Percentiles rank a stretch among this genome's conserved stretches.
These are phyloP conservation scores for Didymella sp. DNA, from an alignment of 2,329 filamentous ascomycete species.

Conservation along the genomic window DNA sequence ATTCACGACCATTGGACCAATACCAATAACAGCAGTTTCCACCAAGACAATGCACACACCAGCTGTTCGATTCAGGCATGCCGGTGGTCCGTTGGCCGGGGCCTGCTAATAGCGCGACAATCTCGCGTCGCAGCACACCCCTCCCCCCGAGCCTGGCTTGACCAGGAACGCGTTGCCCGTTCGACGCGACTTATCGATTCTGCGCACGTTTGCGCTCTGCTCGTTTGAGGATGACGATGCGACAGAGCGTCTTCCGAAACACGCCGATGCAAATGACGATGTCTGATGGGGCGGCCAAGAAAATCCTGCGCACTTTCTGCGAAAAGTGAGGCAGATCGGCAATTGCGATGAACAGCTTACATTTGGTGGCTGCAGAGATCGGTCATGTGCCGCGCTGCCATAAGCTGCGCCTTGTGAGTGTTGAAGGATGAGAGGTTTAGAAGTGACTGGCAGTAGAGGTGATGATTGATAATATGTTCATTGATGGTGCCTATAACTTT, in stretches of 20 bases:
- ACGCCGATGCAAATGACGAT: slow-evolving; percentile 11
- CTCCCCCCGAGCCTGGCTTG: slow-evolving; percentile 2
- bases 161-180: slow-evolving; percentile 18
- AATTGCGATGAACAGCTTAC: neutral
- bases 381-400: neutral
- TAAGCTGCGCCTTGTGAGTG: neutral
- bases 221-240: slow-evolving; percentile 2
- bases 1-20: neutral
- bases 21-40: slow-evolving; percentile 1
- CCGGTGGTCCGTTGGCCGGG: neutral
- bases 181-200: slow-evolving; percentile 14
- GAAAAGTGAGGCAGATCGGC: slow-evolving; percentile 21
- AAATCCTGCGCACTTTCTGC: slow-evolving; percentile 3
- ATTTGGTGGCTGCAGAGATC: slow-evolving; percentile 1
- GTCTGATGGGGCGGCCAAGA: slow-evolving; percentile 18
- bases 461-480: slow-evolving; percentile 8
- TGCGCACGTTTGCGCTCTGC: slow-evolving; percentile 7
- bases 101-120: slow-evolving; percentile 10
- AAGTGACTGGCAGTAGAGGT: neutral
- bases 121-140: slow-evolving; percentile 17
- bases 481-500: slow-evolving; percentile 18
- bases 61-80: slow-evolving; percentile 1
- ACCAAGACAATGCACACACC: slow-evolving; percentile 4
- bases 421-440: neutral
- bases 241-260: neutral